A percentile compares a stretch with the other conserved stretches of the same genome.
phyloP scores from a whole-genome alignment of 2,329 filamentous ascomycete species.

The Cordyceps fumosorosea region DNA sequence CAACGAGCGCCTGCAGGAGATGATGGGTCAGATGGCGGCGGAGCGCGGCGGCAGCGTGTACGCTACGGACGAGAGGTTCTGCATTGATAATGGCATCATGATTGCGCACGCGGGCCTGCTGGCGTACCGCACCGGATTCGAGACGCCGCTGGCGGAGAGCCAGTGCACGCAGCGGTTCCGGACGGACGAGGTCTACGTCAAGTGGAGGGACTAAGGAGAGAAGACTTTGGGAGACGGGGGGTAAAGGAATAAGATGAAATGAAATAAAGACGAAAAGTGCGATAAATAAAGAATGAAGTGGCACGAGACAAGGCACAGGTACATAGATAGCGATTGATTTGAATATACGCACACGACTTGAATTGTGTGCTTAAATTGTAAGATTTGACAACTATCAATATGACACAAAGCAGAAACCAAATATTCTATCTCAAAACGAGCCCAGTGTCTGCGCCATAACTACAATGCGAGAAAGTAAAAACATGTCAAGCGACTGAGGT shows the following conservation, averaged over 20 bases:
- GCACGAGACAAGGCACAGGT: background rate
- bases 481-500: background rate
- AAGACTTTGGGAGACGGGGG: background rate
- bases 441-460: constrained; percentile 1
- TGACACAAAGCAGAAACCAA: background rate
- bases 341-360: background rate
- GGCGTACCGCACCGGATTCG: constrained; percentile 75
- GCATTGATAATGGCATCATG: constrained; percentile 99
- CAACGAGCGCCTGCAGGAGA: constrained; percentile 89
- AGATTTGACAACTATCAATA: background rate
- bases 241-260: background rate
- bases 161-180: constrained; percentile 80
- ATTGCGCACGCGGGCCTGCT: constrained; percentile 92
- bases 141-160: constrained; percentile 69
- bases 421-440: background rate
- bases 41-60: constrained; percentile 87
- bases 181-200: constrained; percentile 73
- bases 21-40: constrained; percentile 95
- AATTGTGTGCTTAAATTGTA: background rate
- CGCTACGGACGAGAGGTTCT: constrained; percentile 94
- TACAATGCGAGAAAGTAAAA: constrained; percentile 5
- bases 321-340: constrained; percentile 5
- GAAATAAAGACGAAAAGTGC: background rate
- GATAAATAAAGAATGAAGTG: background rate
- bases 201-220: constrained; percentile 59